These are phyloP conservation scores for Bryoglossum gracile DNA, from an alignment of 495 filamentous ascomycete species.

Conservation along the genomic window DNA sequence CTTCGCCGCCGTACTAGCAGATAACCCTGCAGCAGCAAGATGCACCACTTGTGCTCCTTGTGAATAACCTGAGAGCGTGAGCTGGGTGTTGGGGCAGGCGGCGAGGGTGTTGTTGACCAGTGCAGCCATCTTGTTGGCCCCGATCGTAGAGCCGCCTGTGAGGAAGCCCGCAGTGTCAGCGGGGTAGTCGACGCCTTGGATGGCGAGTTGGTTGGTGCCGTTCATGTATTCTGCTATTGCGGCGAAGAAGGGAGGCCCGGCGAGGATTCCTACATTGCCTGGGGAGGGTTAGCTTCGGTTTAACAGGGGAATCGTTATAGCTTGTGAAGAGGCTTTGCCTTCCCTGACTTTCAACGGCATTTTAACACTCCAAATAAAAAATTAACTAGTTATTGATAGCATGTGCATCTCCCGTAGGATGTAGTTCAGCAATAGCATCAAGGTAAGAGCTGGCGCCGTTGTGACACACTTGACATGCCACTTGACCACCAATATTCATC, in stretches of 20 bases:
- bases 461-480: no score
- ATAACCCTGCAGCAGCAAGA: constrained; percentile 37
- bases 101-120: constrained; percentile 23
- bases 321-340: no score
- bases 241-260: constrained; percentile 20
- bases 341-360: no score
- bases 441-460: no score
- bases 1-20: constrained; percentile 34
- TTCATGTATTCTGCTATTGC: constrained; percentile 16
- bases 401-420: no score
- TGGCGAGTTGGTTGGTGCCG: constrained; percentile 31
- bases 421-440: no score
- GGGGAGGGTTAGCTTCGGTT: not conserved
- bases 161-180: constrained; percentile 39
- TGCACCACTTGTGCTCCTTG: constrained; percentile 52
- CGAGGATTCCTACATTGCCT: constrained; percentile 22
- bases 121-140: constrained; percentile 2
- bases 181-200: constrained; percentile 51
- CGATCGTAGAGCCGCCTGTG: constrained; percentile 24
- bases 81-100: constrained; percentile 10
- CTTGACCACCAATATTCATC: no score
- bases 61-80: constrained; percentile 29
- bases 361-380: no score
- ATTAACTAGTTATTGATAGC: no score
- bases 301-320: not conserved